These are phyloP conservation scores for Flaveria sonorensis DNA, from an alignment of 129 eudicot genomes.

Conservation along the genomic window DNA sequence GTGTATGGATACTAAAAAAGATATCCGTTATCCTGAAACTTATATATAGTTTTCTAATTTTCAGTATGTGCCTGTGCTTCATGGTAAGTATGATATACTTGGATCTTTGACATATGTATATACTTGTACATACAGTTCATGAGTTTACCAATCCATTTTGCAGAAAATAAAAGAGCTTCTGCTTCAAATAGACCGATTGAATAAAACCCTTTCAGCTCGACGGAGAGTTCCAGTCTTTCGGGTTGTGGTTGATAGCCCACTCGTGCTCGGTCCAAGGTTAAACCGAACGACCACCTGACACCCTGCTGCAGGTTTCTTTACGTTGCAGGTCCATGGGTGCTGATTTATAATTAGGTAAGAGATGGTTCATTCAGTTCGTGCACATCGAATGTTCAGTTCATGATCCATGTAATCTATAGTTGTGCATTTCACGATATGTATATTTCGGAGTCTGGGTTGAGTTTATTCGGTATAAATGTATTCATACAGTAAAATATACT, in stretches of 20 bases:
- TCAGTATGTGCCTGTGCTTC: neutral
- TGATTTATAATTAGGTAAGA: constrained; percentile 20
- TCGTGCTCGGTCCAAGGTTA: constrained; percentile 22
- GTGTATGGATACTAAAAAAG: neutral
- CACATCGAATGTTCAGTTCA: neutral
- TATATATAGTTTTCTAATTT: neutral
- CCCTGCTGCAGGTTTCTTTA: constrained; percentile 14
- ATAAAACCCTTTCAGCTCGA: constrained; percentile 32
- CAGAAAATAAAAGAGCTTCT: constrained; percentile 43
- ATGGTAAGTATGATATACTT: neutral
- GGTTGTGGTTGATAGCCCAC: constrained; percentile 38
- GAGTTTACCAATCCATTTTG: neutral
- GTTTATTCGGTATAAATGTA: neutral
- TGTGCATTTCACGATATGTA: neutral
- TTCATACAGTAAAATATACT: neutral
- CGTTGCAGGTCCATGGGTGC: constrained; percentile 12
- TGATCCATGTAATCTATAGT: constrained; percentile 11
- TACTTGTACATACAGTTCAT: neutral
- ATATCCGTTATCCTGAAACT: neutral
- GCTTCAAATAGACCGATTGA: constrained; percentile 35
- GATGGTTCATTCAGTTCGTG: neutral
- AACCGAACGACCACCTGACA: constrained; percentile 21
- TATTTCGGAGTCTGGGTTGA: constrained; percentile 4
- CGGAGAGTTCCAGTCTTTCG: constrained; percentile 38
- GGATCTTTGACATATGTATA: neutral